Conservation (phyloP, 306 rosid genomes). For the Vigna trinervia region DNA sequence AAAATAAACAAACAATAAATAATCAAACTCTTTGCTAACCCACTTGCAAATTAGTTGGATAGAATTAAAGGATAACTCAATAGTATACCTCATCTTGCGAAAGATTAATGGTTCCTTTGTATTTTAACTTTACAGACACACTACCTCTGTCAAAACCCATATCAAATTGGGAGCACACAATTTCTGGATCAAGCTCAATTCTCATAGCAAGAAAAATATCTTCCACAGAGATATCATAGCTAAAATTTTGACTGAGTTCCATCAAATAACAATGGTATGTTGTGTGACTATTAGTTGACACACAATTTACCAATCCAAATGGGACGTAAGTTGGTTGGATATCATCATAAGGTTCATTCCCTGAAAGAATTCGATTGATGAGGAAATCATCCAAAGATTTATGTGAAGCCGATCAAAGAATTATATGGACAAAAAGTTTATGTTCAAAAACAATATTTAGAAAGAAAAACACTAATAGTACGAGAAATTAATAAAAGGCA, state of each 20-base stretch:
- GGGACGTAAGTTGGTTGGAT: conserved; percentile 71
- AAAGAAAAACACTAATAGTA: conserved; percentile 7
- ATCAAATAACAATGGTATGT: conserved; percentile 72
- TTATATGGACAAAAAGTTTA: neutral
- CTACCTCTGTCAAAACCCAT: conserved; percentile 59
- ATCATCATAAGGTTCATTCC: conserved; percentile 55
- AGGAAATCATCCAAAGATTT: conserved; percentile 5
- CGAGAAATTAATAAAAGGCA: conserved; percentile 35
- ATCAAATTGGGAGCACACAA: conserved; percentile 54
- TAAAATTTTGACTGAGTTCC: conserved; percentile 63
- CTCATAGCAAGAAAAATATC: conserved; percentile 68
- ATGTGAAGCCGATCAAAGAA: neutral
- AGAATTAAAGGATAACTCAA: conserved; percentile 23
- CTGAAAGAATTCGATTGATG: conserved; percentile 52
- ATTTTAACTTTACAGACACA: conserved; percentile 55
- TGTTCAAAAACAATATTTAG: conserved; percentile 21
- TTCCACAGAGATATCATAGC: conserved; percentile 53
- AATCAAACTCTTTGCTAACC: neutral
- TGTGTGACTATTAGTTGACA: conserved; percentile 37
- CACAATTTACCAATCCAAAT: conserved; percentile 54
- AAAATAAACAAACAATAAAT: conserved; percentile 24
- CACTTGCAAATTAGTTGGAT: conserved; percentile 14
- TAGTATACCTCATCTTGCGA: conserved; percentile 59
- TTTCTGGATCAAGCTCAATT: conserved; percentile 59
- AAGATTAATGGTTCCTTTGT: conserved; percentile 62